These are phyloP conservation scores for Saccharomycopsis guyanensis DNA, from an alignment of 805 yeast genomes.

Conservation along the genomic window DNA sequence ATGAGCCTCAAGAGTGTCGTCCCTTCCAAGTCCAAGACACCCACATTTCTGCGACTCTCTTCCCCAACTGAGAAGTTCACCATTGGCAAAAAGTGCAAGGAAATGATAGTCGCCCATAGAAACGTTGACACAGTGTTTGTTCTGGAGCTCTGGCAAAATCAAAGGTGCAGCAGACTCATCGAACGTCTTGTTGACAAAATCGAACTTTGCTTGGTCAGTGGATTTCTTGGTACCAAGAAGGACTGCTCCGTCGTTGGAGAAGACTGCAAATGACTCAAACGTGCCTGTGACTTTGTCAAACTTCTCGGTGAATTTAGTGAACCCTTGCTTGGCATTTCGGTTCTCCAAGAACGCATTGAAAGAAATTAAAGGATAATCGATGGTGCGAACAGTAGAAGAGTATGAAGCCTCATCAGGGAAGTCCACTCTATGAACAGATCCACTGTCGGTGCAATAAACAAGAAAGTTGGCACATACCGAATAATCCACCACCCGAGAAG, in stretches of 20 bases:
- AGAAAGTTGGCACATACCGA: conserved; percentile 46
- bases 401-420: conserved; percentile 7
- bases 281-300: conserved; percentile 50
- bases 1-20: conserved; percentile 21
- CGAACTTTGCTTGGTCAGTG: conserved; percentile 11
- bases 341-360: conserved; percentile 30
- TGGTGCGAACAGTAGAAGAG: not conserved
- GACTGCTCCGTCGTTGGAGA: conserved; percentile 40
- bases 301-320: conserved; percentile 23
- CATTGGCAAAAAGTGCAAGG: conserved; percentile 52
- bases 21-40: conserved; percentile 57
- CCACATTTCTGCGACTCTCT: conserved; percentile 55
- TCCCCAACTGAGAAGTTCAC: conserved; percentile 62
- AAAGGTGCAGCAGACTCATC: conserved; percentile 26
- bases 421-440: conserved; percentile 34
- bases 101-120: conserved; percentile 69
- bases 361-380: conserved; percentile 23
- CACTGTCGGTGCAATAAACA: conserved; percentile 40
- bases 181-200: conserved; percentile 30
- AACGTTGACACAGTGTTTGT: conserved; percentile 43
- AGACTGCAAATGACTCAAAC: conserved; percentile 45
- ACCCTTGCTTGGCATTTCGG: conserved; percentile 15
- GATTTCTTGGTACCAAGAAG: conserved; percentile 12
- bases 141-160: conserved; percentile 36
- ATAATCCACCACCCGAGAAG: conserved; percentile 41